A percentile compares a stretch with the other conserved stretches of the same genome.
phyloP scores from a whole-genome alignment of 2,329 filamentous ascomycete species.

The Fusarium cyanostomum region DNA sequence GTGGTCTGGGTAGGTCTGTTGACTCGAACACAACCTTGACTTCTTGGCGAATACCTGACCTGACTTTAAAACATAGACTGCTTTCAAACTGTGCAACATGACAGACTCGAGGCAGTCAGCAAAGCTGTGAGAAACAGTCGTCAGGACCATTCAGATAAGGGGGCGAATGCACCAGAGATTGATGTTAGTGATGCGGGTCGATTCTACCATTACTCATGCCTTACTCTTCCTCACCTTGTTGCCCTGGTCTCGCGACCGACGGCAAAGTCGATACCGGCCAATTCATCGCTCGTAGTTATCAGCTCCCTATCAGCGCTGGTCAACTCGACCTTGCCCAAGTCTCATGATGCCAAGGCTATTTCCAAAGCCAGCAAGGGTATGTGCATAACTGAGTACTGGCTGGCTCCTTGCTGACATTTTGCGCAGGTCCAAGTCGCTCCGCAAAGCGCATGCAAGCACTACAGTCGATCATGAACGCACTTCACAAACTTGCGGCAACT shows the following conservation, averaged over 20 bases:
- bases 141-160: conserved; percentile 5
- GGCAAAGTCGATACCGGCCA: conserved; percentile 66
- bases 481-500: conserved; percentile 79
- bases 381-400: conserved; percentile 16
- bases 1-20: conserved; percentile 86
- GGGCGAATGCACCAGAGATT: conserved; percentile 12
- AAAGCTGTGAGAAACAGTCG: conserved; percentile 26
- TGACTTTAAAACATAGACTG: conserved; percentile 51
- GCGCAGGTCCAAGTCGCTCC: conserved; percentile 49
- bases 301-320: conserved; percentile 82
- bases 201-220: conserved; percentile 61
- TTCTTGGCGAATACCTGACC: conserved; percentile 4
- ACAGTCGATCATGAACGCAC: conserved; percentile 71
- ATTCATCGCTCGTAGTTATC: conserved; percentile 76
- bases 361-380: conserved; percentile 54
- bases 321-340: conserved; percentile 78
- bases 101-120: conserved; percentile 44
- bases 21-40: conserved; percentile 15
- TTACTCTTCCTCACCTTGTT: conserved; percentile 76
- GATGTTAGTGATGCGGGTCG: conserved; percentile 41
- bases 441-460: conserved; percentile 61
- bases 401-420: conserved; percentile 16
- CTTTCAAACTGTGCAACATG: conserved; percentile 52
- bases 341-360: conserved; percentile 51
- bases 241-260: conserved; percentile 78